Evolutionary conservation across 2,329 filamentous ascomycete species (phyloP).

Genomic region (Huntiella savannae): DNA sequence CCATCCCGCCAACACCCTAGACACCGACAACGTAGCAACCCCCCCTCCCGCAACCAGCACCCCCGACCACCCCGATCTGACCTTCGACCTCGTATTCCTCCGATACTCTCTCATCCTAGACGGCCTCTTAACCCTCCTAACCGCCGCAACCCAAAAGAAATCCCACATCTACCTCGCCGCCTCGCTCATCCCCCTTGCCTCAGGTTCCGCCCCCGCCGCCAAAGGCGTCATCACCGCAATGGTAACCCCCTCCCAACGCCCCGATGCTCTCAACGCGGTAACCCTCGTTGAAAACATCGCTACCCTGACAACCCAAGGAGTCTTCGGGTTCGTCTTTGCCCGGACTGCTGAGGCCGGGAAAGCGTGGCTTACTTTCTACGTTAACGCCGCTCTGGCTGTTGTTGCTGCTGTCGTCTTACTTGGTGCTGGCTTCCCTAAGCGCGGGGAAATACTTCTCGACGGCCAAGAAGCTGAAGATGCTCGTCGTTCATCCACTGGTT

Average conservation of each 20-base stretch:
- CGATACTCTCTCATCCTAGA: constrained; percentile 47
- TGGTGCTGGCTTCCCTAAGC: constrained; percentile 7
- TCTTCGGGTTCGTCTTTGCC: constrained; percentile 51
- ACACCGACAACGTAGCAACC: constrained; percentile 20
- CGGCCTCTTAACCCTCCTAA: constrained; percentile 41
- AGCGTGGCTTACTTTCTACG: constrained; percentile 44
- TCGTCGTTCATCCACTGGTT: constrained; percentile 10
- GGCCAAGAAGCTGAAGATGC: constrained; percentile 5
- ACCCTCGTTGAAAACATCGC: constrained; percentile 53
- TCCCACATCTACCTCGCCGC: constrained; percentile 55
- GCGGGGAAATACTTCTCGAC: constrained; percentile 4
- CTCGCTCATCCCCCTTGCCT: constrained; percentile 45
- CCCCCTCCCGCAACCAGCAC: constrained; percentile 16
- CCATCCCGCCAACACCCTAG: constrained; percentile 23
- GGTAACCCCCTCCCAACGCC: constrained; percentile 40
- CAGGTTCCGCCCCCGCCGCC: constrained; percentile 48
- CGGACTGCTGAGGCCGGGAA: constrained; percentile 39
- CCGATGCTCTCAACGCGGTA: constrained; percentile 49
- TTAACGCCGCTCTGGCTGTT: constrained; percentile 31
- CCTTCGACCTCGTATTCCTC: constrained; percentile 49
- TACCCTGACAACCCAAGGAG: constrained; percentile 38
- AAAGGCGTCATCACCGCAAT: constrained; percentile 59
- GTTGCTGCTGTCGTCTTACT: constrained; percentile 6
- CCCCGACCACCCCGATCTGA: constrained; percentile 23
- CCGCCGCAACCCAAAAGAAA: constrained; percentile 39